Evolutionary conservation across 2,329 filamentous ascomycete species (phyloP).

Genomic region (Colletotrichum chlorophyti): DNA sequence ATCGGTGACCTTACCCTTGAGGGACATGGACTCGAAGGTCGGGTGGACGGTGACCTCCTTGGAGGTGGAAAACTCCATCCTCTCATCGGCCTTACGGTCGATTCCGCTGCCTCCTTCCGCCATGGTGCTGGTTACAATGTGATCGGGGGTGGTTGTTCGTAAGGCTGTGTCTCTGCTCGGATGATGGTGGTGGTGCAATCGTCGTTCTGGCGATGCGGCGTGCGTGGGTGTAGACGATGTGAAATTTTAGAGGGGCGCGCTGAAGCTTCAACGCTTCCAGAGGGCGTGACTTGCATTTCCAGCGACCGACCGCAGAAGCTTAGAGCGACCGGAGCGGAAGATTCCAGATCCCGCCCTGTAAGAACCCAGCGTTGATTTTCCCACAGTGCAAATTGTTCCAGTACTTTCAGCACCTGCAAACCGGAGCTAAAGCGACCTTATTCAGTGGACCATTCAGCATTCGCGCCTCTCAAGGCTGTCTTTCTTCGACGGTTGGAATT

Average conservation of each 20-base stretch:
- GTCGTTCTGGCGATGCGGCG: not conserved
- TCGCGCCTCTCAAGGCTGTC: not conserved
- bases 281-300: not conserved
- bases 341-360: not conserved
- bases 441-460: slow-evolving; percentile 22
- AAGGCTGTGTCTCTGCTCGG: not conserved
- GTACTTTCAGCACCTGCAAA: slow-evolving; percentile 3
- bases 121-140: slow-evolving; percentile 63
- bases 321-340: not conserved
- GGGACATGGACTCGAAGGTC: slow-evolving; percentile 93
- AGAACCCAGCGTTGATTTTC: not conserved
- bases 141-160: not conserved
- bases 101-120: slow-evolving; percentile 77
- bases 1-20: slow-evolving; percentile 69
- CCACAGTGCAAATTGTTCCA: not conserved
- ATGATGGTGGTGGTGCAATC: not conserved
- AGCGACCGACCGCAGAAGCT: not conserved
- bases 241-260: slow-evolving; percentile 28
- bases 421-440: slow-evolving; percentile 26
- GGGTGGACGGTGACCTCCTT: slow-evolving; percentile 97
- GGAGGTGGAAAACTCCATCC: slow-evolving; percentile 97
- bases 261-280: slow-evolving; percentile 19
- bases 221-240: not conserved
- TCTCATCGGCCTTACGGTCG: slow-evolving; percentile 92
- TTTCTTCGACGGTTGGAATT: not conserved